Conservation (phyloP, 2,329 filamentous ascomycete species). For the Penicillium sp. region DNA sequence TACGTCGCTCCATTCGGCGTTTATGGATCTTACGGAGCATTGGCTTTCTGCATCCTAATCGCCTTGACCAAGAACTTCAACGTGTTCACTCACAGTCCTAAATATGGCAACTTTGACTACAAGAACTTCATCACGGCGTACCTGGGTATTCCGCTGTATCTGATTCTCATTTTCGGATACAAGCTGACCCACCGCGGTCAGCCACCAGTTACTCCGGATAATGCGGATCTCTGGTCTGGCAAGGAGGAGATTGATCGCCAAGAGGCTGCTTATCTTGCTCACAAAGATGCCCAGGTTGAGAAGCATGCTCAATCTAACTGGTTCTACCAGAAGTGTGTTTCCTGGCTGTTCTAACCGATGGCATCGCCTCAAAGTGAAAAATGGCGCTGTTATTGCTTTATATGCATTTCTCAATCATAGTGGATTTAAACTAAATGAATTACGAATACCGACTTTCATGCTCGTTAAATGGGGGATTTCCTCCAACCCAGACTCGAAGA, state of each 20-base stretch:
- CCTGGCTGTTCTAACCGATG: conserved; percentile 55
- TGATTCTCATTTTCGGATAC: conserved; percentile 64
- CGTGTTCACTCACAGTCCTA: conserved; percentile 55
- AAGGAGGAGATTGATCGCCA: conserved; percentile 69
- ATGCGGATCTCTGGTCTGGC: conserved; percentile 65
- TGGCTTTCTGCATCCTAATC: conserved; percentile 67
- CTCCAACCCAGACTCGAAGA: not conserved
- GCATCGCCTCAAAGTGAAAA: not conserved
- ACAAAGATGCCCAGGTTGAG: conserved; percentile 43
- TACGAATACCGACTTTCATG: not conserved
- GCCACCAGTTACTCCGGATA: conserved; percentile 50
- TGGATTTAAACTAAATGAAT: not conserved
- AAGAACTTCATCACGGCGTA: conserved; percentile 74
- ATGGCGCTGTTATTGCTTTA: not conserved
- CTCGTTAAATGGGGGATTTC: too few species aligned
- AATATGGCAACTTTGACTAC: conserved; percentile 60
- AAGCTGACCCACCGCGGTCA: conserved; percentile 55
- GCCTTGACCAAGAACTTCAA: conserved; percentile 77
- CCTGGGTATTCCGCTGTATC: conserved; percentile 68
- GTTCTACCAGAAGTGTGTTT: conserved; percentile 56
- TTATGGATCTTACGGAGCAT: conserved; percentile 61
- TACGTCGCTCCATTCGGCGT: conserved; percentile 69
- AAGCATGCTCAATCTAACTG: conserved; percentile 37
- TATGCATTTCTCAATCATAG: not conserved
- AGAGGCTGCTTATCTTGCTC: conserved; percentile 62